A percentile compares a stretch with the other conserved stretches of the same genome.
Conservation (phyloP, 192 early-diverging fungal species). For the Jimgerdemannia lactiflua region DNA sequence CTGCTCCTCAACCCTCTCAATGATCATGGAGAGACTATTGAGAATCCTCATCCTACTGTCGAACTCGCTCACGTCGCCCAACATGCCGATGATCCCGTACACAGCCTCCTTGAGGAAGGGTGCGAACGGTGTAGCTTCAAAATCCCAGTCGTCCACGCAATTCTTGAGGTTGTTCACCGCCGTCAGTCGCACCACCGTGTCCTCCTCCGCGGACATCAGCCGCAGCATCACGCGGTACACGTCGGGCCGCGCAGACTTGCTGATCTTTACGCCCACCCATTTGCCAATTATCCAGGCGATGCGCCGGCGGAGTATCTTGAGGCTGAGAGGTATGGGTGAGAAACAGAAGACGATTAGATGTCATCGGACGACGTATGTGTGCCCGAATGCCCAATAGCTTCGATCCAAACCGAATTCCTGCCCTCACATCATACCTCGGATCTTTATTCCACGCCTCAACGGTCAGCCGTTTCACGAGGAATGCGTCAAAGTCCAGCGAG, state of each 20-base stretch:
- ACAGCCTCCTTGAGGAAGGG: conserved; percentile 66
- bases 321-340: conserved; percentile 18
- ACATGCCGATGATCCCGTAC: conserved; percentile 48
- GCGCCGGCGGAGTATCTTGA: conserved; percentile 56
- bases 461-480: conserved; percentile 62
- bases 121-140: conserved; percentile 64
- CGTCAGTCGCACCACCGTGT: conserved; percentile 78
- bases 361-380: no score
- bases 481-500: conserved; percentile 75
- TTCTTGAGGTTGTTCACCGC: conserved; percentile 60
- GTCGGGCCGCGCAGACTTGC: conserved; percentile 51
- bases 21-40: conserved; percentile 67
- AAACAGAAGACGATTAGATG: not conserved
- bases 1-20: conserved; percentile 72
- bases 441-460: conserved; percentile 52
- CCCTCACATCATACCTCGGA: conserved; percentile 29
- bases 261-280: conserved; percentile 81
- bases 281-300: conserved; percentile 82
- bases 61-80: conserved; percentile 67
- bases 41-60: conserved; percentile 76
- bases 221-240: conserved; percentile 75
- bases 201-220: conserved; percentile 65
- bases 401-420: not conserved
- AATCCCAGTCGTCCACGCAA: conserved; percentile 89
- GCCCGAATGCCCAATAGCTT: not conserved